phyloP scores from a whole-genome alignment of 495 filamentous ascomycete species.

The Neurospora sp. region DNA sequence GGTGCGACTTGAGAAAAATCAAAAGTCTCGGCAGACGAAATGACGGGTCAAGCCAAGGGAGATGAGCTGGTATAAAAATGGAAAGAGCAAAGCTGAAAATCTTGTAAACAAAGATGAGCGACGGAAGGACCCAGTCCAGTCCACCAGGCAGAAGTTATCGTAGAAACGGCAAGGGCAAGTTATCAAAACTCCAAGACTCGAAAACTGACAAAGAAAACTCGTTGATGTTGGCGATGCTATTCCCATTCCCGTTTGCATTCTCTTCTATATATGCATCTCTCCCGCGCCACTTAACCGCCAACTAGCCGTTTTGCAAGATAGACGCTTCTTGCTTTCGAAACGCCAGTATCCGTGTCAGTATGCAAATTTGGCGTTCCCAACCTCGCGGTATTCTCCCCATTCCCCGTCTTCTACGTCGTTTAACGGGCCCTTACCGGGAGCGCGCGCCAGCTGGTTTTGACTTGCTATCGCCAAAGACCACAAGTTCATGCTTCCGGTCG shows the following conservation, averaged over 20 bases:
- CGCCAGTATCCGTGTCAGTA: not conserved
- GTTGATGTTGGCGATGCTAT: not conserved
- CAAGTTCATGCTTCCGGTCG: not conserved
- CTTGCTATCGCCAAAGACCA: not conserved
- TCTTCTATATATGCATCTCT: not conserved
- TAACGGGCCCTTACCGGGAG: not conserved
- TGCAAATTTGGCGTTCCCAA: not conserved
- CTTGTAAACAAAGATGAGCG: not conserved
- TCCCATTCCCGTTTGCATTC: not conserved
- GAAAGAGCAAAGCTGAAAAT: not conserved
- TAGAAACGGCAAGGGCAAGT: not conserved
- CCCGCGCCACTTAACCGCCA: not conserved
- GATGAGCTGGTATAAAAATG: not conserved
- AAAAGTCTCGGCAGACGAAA: not conserved
- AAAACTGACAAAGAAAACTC: not conserved
- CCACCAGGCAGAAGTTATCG: not conserved
- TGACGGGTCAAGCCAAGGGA: not conserved
- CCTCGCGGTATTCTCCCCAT: not conserved
- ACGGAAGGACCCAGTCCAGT: not conserved
- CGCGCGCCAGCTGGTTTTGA: not conserved
- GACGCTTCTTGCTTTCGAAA: not conserved
- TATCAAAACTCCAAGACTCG: not conserved
- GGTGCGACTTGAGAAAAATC: not conserved
- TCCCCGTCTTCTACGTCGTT: not conserved
- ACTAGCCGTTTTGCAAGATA: slow-evolving; percentile 3